A percentile compares a stretch with the other conserved stretches of the same genome.
Conservation (phyloP, 2,329 filamentous ascomycete species). For the Dactylellina cionopaga region DNA sequence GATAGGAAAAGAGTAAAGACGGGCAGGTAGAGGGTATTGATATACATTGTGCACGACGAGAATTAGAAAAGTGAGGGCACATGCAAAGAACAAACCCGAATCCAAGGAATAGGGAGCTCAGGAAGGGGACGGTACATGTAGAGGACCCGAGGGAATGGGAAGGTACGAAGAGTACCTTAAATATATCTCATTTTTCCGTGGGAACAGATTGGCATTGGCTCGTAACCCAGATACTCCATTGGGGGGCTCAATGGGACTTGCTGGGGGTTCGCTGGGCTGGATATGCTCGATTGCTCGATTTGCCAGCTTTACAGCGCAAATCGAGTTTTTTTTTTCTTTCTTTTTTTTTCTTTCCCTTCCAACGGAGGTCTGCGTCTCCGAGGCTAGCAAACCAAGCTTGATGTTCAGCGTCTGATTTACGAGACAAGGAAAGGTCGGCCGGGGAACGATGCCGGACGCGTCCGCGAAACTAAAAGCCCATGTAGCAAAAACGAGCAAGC, state of each 20-base stretch:
- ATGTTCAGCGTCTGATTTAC: not conserved
- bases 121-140: conserved; percentile 1
- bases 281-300: too few relatives aligned
- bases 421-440: conserved; percentile 1
- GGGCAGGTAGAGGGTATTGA: conserved; percentile 17
- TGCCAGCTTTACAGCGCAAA: too few relatives aligned
- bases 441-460: conserved; percentile 30
- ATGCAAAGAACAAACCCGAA: not conserved
- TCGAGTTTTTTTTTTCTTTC: too few relatives aligned
- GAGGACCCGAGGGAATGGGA: conserved; percentile 17
- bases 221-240: too few relatives aligned
- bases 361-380: too few relatives aligned
- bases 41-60: conserved; percentile 36
- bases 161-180: conserved; percentile 23
- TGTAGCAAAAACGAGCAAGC: conserved; percentile 5
- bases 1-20: conserved; percentile 39
- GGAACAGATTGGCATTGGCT: too few relatives aligned
- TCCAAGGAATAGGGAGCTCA: conserved; percentile 9
- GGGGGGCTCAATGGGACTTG: too few relatives aligned
- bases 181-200: conserved; percentile 1
- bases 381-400: too few relatives aligned
- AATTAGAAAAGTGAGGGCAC: not conserved
- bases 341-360: not conserved
- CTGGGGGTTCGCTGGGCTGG: not conserved
- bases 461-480: not conserved